phyloP scores from a whole-genome alignment of 2,329 filamentous ascomycete species.

The Diplodia intermedia region DNA sequence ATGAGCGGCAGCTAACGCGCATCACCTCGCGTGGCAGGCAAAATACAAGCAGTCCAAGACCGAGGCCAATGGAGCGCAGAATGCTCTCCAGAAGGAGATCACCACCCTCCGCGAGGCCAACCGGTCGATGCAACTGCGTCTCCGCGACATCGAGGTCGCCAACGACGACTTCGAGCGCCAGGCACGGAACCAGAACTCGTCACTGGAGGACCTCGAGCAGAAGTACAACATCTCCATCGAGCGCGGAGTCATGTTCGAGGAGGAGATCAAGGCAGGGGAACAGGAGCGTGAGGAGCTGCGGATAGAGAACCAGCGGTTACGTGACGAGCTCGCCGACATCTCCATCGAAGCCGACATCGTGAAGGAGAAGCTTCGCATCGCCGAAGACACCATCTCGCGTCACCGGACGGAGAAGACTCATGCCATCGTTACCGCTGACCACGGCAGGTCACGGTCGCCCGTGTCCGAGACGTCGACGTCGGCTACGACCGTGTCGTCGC shows the following conservation, averaged over 20 bases:
- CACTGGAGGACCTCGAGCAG: conserved; percentile 93
- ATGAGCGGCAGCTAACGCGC: conserved; percentile 24
- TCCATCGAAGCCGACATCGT: conserved; percentile 95
- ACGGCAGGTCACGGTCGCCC: conserved; percentile 67
- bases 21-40: conserved; percentile 61
- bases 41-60: conserved; percentile 96
- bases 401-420: conserved; percentile 60
- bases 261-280: conserved; percentile 89
- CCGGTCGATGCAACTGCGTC: conserved; percentile 77
- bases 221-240: conserved; percentile 97
- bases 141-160: conserved; percentile 94
- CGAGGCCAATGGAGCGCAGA: conserved; percentile 85
- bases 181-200: conserved; percentile 92
- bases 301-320: conserved; percentile 87
- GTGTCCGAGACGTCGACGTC: conserved; percentile 78
- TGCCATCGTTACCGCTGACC: conserved; percentile 57
- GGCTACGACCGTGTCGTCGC: conserved; percentile 73
- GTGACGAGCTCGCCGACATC: conserved; percentile 89
- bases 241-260: conserved; percentile 88
- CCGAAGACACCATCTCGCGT: conserved; percentile 59
- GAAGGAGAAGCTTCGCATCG: conserved; percentile 87
- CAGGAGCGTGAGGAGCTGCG: conserved; percentile 88
- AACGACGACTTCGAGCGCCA: conserved; percentile 99
- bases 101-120: conserved; percentile 86
- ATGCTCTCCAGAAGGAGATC: conserved; percentile 90